Evolutionary conservation across 2,329 filamentous ascomycete genomes (phyloP).

Genomic region (Pseudogymnoascus sp.): DNA sequence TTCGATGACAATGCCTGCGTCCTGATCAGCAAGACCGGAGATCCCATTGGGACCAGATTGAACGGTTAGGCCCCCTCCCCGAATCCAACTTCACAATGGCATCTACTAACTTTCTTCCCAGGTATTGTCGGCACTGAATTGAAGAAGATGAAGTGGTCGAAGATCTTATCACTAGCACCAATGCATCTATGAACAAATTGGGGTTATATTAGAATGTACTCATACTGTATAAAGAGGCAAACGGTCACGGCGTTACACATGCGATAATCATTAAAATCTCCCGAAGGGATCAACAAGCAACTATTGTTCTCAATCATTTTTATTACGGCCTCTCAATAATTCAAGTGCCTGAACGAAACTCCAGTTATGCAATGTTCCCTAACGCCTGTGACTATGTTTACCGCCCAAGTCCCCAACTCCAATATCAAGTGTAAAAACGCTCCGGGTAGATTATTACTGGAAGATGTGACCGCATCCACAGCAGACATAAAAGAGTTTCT

Average conservation of each 20-base stretch:
- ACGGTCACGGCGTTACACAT: constrained; percentile 5
- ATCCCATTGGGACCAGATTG: constrained; percentile 87
- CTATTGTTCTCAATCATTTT: constrained; percentile 6
- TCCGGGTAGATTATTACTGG: constrained; percentile 31
- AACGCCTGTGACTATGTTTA: neutral
- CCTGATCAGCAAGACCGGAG: constrained; percentile 90
- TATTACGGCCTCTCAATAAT: neutral
- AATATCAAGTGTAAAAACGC: neutral
- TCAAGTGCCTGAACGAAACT: constrained; percentile 3
- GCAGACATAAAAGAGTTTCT: constrained; percentile 94
- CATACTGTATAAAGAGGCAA: constrained; percentile 5
- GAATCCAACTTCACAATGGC: neutral
- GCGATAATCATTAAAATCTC: constrained; percentile 5
- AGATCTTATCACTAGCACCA: constrained; percentile 92
- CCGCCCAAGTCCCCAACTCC: neutral
- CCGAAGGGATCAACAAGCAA: constrained; percentile 1
- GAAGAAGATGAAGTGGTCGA: constrained; percentile 91
- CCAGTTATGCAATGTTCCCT: constrained; percentile 1
- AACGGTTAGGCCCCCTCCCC: constrained; percentile 49
- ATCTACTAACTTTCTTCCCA: constrained; percentile 25
- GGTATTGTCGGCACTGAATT: constrained; percentile 84
- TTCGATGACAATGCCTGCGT: constrained; percentile 99
- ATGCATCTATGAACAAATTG: constrained; percentile 53
- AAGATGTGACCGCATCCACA: constrained; percentile 89
- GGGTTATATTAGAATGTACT: constrained; percentile 12